These are phyloP conservation scores for Trichothecium sympodiale DNA, from an alignment of 2,329 filamentous ascomycete genomes.

Conservation along the genomic window DNA sequence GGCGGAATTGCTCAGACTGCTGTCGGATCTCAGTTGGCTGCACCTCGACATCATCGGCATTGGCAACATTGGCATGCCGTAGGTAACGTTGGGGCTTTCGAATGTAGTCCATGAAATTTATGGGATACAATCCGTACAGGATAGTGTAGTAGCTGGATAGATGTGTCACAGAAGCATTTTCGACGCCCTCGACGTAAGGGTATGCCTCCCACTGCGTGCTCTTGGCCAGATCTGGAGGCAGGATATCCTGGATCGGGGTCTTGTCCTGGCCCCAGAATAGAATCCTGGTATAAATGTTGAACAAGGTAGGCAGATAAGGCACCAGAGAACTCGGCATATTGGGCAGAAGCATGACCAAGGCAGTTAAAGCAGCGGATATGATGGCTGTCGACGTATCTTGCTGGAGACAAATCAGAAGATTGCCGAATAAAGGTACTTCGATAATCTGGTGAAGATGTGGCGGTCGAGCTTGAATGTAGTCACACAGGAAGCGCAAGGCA, in stretches of 20 bases:
- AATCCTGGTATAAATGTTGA: slow-evolving; percentile 70
- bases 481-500: slow-evolving; percentile 55
- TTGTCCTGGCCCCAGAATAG: slow-evolving; percentile 64
- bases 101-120: slow-evolving; percentile 81
- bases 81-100: slow-evolving; percentile 71
- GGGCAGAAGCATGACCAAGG: slow-evolving; percentile 70
- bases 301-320: slow-evolving; percentile 58
- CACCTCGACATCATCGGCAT: slow-evolving; percentile 64
- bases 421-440: slow-evolving; percentile 60
- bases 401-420: slow-evolving; percentile 63
- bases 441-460: slow-evolving; percentile 66
- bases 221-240: neutral
- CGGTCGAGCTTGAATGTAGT: slow-evolving; percentile 66
- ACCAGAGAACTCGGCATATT: slow-evolving; percentile 67
- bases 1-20: slow-evolving; percentile 63
- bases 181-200: slow-evolving; percentile 47
- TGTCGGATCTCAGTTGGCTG: slow-evolving; percentile 68
- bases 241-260: slow-evolving; percentile 18
- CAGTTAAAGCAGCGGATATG: slow-evolving; percentile 63
- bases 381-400: slow-evolving; percentile 67
- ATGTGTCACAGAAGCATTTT: slow-evolving; percentile 53
- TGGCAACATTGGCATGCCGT: slow-evolving; percentile 58
- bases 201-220: slow-evolving; percentile 50
- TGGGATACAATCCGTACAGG: slow-evolving; percentile 71
- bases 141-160: slow-evolving; percentile 70